These are phyloP conservation scores for Psilocybe cyanescens DNA, from an alignment of 768 basidiomycete genomes.

Conservation along the genomic window DNA sequence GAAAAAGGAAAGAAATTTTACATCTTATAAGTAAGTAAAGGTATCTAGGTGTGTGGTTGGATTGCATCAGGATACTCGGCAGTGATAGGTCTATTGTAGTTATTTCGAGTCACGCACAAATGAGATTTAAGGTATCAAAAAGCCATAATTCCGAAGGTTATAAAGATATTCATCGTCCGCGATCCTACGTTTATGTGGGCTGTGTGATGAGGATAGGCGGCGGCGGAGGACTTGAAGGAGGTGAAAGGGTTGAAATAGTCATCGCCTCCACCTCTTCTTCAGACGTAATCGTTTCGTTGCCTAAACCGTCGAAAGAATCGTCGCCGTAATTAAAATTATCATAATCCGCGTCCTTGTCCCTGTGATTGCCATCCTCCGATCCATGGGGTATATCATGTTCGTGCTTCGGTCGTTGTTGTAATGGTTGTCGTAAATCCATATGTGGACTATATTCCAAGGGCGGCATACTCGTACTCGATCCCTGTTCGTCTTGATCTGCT, in stretches of 20 bases:
- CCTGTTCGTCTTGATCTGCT: slow-evolving; percentile 27
- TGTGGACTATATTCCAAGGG: not conserved
- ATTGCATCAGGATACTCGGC: not conserved
- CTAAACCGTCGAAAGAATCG: slow-evolving; percentile 18
- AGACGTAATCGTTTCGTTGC: slow-evolving; percentile 27
- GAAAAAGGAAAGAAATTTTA: not conserved
- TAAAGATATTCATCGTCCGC: slow-evolving; percentile 9
- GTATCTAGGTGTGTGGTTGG: slow-evolving; percentile 1
- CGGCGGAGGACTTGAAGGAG: slow-evolving; percentile 32
- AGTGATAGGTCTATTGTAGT: not conserved
- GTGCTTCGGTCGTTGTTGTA: slow-evolving; percentile 23
- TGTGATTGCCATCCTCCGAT: not conserved
- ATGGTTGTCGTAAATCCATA: not conserved
- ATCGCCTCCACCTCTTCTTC: slow-evolving; percentile 49
- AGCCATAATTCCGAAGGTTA: not conserved
- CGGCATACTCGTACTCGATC: slow-evolving; percentile 27
- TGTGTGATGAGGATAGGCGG: slow-evolving; percentile 44
- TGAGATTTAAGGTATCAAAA: not conserved
- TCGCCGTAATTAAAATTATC: slow-evolving; percentile 3
- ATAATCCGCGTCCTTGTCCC: slow-evolving; percentile 2
- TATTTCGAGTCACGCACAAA: not conserved
- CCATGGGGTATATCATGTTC: slow-evolving; percentile 5
- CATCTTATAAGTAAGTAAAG: not conserved
- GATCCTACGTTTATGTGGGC: slow-evolving; percentile 25
- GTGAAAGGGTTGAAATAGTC: slow-evolving; percentile 31